Base-by-base conservation (phyloP, 2,329 filamentous ascomycete genomes). In the Rachicladosporium sp. region DNA sequence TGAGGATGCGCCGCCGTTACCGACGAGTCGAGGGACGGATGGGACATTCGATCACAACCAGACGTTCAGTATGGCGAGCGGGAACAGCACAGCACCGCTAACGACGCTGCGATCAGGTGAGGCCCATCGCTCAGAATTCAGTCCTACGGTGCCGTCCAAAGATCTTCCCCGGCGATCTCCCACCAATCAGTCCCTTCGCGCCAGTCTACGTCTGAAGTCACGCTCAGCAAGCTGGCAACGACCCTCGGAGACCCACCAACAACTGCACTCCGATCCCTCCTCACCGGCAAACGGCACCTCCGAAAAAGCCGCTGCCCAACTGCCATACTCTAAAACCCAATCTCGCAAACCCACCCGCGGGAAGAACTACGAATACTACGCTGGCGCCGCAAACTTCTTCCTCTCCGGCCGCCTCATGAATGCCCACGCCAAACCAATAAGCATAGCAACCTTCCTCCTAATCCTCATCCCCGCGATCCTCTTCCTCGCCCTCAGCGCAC, bases 301-400 rank as follows among this genome's bases (percentile, higher is more conserved):
- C 23, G 23, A 27, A 27, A 27, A 27, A 7, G 38, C 37, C 27
- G 4, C 29, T 9, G 10, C 41, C 11, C 30, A 42, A 19, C 21
- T 23, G 21, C 21, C 21, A 4, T 23, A 23, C 21, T 23, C 21
- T 6, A 23, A 23, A 4, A 27, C 10, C 8, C 21, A 32, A 23
- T 32, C 40, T n/a, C 21, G 31, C 31, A 37, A 34, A 36, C 23
- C 35, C 23, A 21, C 23, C 23, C 23, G 30, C 40, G 78, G 83
- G 37, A 80, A 73, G 48, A 94, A 95, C 52, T 82, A 89, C 61
- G 77, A 96, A 58, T 94, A 94, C 59, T 96, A 95, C 54, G 76
- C 84, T 33, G 91, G 91, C 34, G 98, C 96, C 56, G 94, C 86
- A 0, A 69, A 87, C 15, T 98, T 98, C 57, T 94, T 79, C 59